Evolutionary conservation across 495 filamentous ascomycete genomes (phyloP), one percentile per base, ranked within the genome.

Genomic region (Penicillium psychrofluorescens): DNA sequence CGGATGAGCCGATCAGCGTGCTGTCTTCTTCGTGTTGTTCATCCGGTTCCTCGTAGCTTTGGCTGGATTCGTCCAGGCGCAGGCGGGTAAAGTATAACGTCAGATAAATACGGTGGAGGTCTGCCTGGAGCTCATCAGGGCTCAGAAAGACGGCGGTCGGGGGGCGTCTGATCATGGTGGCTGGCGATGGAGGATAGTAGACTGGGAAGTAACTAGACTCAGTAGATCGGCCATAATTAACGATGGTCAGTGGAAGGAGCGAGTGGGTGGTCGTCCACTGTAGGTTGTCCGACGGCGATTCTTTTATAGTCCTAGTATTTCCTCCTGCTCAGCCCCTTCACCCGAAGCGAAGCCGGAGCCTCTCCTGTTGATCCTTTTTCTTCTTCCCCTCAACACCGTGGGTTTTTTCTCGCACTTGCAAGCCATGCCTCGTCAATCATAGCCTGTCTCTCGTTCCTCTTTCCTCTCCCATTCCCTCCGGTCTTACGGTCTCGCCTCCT

Each of bases 101-200:
- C 8, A 53, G 34, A 30, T 50, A 44, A 36, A 57, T 50, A 9
- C 48, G 49, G 22, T 55, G 46, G 27, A 69, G 47, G 13, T 55
- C 53, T 36, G 45, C 51, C 12, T 54, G 61, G 28, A 85, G 52
- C 53, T 85, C 81, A 10, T 67, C 58, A 30, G 73, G 68, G 28
- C 69, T 71, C 33, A 84, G 54, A 7, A 61, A 59, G 51, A 85
- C 72, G 30, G 67, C 59, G 0, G 77, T 79, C 9, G 74, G 71
- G 32, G 61, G 56, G 16, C 73, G 58, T 46, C 80, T 74, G 38
- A 85, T 62, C 81, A 84, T 84, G 42, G 22, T 22, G 22, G 22
- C 22, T 22, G 22, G 22, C 22, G 22, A 22, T 6, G 22, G 22
- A 22, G 22, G 3, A 22, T 22, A 22, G 22, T 22, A 22, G 22